Conservation (phyloP, 257 asterid species). For the Solanum bulbocastanum region DNA sequence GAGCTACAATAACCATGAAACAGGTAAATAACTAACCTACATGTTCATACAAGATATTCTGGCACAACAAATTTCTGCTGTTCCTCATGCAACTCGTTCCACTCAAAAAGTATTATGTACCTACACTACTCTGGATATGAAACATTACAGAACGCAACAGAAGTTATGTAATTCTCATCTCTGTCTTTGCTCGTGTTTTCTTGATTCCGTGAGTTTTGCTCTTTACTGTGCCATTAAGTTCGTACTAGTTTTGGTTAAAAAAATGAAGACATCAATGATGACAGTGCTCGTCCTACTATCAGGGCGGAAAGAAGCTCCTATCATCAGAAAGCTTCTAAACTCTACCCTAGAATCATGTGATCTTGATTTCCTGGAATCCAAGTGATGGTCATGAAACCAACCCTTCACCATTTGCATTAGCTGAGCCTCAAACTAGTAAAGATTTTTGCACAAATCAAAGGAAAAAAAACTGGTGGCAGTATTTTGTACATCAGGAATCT, state of each 20-base stretch:
- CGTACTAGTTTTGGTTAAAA: not conserved
- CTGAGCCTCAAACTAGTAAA: not conserved
- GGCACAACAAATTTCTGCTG: not conserved
- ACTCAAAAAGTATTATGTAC: not conserved
- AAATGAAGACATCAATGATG: not conserved
- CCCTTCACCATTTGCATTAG: not conserved
- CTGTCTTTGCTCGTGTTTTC: not conserved
- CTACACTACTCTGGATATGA: not conserved
- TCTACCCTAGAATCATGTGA: not conserved
- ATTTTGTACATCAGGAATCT: slow-evolving; percentile 27
- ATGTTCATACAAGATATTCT: not conserved
- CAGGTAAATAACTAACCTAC: not conserved
- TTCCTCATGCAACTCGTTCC: not conserved
- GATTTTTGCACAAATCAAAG: not conserved
- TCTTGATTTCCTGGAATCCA: not conserved
- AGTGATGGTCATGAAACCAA: not conserved
- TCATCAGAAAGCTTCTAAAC: not conserved
- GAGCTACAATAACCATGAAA: not conserved
- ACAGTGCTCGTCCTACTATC: not conserved
- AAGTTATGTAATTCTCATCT: not conserved
- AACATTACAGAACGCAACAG: not conserved
- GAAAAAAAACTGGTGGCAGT: not conserved
- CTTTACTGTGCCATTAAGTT: not conserved
- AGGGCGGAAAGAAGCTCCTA: not conserved
- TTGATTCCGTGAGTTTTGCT: not conserved